These are phyloP conservation scores for Penicillium goetzii DNA, from an alignment of 495 filamentous ascomycete species.

Conservation along the genomic window DNA sequence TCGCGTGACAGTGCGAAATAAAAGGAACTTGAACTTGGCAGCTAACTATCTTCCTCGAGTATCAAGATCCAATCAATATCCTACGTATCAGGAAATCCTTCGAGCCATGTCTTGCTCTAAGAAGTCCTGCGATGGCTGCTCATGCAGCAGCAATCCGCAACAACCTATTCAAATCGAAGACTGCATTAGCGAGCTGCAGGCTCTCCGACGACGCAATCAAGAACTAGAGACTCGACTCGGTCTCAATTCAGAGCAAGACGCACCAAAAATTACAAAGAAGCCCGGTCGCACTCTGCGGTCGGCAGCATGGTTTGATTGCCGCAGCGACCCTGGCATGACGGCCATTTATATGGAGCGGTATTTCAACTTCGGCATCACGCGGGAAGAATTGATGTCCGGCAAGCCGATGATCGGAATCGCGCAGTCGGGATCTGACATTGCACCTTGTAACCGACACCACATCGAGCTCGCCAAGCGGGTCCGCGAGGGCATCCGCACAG, in stretches of 20 bases:
- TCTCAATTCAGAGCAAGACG: conserved; percentile 14
- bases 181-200: conserved; percentile 29
- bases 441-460: conserved; percentile 59
- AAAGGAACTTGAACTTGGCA: conserved; percentile 8
- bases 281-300: conserved; percentile 48
- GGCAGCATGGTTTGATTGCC: conserved; percentile 51
- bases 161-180: conserved; percentile 32
- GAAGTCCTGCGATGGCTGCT: conserved; percentile 45
- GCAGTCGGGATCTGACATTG: conserved; percentile 58
- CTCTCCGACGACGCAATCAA: conserved; percentile 32
- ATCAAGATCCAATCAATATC: background rate
- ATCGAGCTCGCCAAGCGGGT: conserved; percentile 57
- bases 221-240: conserved; percentile 31
- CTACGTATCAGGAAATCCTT: background rate
- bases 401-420: conserved; percentile 63
- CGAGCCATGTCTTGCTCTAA: conserved; percentile 39
- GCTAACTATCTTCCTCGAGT: background rate
- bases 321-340: conserved; percentile 54
- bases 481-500: conserved; percentile 55
- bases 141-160: conserved; percentile 33
- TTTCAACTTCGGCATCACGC: conserved; percentile 58
- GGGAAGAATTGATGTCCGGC: conserved; percentile 56
- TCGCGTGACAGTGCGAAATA: conserved; percentile 2
- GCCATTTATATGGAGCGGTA: conserved; percentile 59
- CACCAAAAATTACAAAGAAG: conserved; percentile 16